Evolutionary conservation across 2,329 filamentous ascomycete species (phyloP), one percentile per base, ranked within the genome.

Genomic region (Setomelanomma holmii): DNA sequence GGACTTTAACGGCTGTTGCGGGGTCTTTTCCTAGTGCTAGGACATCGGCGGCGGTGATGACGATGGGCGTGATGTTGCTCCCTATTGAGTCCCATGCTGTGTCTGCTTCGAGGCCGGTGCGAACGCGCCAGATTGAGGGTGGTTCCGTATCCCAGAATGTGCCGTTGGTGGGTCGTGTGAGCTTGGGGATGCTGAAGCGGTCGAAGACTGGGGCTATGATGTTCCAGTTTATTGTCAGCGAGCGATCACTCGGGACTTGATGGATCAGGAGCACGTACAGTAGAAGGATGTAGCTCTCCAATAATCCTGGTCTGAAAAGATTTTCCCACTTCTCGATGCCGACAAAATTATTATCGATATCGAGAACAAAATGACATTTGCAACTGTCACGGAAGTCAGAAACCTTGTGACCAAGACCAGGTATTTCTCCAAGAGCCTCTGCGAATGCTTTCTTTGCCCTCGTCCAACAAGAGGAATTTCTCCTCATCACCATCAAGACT

Each of bases 261-360:
- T 12, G 12, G 12, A 14, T 35, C 4, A 30, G 23, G 20, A 4
- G 27, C 16, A 11, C 6, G 16, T 46, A 52, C 49, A 52, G 21
- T 52, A 52, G 22, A 36, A 42, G n/a, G 49, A 52, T 27, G 49
- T 52, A 14, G 49, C 49, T 38, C 24, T 40, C 49, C 49, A 52
- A 19, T 46, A 21, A 17, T 52, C 49, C 23, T 52, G 49, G 22
- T 52, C 49, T 4, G 49, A 42, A 1, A 42, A 8, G 5, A 3
- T 4, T 3, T 19, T 44, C n/a, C n/a, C 8, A 4, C 7, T 42
- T 0, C 10, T 20, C 1, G 49, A 47, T 14, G 16, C 14, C 4
- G 27, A 52, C 4, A 52, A 30, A 23, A 52, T 46, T n/a, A 24
- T 19, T 16, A 52, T 42, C 7, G 36, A 39, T 20, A 20, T 17